A percentile compares a stretch with the other conserved stretches of the same genome.
Evolutionary conservation across 371 early-diverging fungal genomes (phyloP).

Genomic region (Apophysomyces trapeziformis): DNA sequence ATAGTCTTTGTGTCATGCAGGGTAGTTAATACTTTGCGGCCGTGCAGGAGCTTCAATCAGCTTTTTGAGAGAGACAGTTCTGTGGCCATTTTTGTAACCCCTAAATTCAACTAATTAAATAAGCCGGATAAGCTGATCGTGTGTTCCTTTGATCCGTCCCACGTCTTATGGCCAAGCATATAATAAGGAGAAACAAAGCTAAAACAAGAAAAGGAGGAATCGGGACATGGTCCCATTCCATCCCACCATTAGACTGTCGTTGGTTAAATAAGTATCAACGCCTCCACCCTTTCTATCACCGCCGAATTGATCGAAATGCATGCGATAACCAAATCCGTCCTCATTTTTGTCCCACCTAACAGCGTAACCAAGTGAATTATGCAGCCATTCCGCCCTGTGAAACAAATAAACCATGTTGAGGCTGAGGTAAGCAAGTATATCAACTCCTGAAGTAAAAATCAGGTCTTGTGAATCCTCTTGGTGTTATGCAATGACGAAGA

Average conservation of each 20-base stretch:
- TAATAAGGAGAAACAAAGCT: not conserved
- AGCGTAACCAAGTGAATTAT: not conserved
- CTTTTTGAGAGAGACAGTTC: too few species aligned
- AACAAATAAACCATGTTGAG: not conserved
- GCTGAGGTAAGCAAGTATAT: not conserved
- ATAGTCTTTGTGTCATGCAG: not conserved
- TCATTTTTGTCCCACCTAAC: not conserved
- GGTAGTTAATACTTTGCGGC: conserved; percentile 1
- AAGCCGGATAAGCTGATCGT: too few species aligned
- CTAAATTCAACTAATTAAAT: too few species aligned
- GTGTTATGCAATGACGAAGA: too few species aligned
- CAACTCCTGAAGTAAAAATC: too few species aligned
- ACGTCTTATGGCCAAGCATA: too few species aligned
- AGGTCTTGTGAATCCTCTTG: too few species aligned
- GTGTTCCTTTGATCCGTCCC: too few species aligned
- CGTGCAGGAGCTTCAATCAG: not conserved
- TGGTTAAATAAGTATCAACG: too few species aligned
- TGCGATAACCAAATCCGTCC: not conserved
- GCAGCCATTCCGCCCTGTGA: not conserved
- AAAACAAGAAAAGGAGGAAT: not conserved
- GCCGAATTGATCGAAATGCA: too few species aligned
- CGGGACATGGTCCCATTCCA: not conserved
- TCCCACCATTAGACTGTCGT: not conserved
- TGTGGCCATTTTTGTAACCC: too few species aligned
- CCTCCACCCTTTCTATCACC: too few species aligned